Evolutionary conservation across 176 grass and related monocot genomes (phyloP).

Genomic region (Lolium rigidum): DNA sequence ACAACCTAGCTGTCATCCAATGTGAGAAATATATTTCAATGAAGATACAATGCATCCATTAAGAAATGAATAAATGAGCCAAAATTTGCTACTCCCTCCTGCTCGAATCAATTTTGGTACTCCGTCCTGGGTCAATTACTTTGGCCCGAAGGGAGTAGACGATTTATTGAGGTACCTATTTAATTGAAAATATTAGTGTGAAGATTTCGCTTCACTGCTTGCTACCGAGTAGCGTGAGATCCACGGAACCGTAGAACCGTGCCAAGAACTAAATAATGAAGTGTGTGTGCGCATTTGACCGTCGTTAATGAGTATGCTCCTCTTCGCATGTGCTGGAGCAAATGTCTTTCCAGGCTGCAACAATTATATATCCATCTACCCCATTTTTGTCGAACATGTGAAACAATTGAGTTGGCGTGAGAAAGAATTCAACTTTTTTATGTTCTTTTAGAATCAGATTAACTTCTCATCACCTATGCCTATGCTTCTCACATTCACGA

Average conservation of each 20-base stretch:
- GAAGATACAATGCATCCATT: neutral
- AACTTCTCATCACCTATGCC: neutral
- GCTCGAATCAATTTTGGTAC: no score
- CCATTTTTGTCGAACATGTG: neutral
- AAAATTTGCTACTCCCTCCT: neutral
- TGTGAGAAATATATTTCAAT: neutral
- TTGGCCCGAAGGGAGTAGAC: neutral
- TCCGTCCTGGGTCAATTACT: no score
- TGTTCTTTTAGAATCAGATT: neutral
- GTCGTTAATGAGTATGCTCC: neutral
- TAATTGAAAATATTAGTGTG: neutral
- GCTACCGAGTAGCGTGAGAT: no score
- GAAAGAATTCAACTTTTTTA: neutral
- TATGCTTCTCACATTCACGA: neutral
- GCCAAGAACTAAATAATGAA: no score
- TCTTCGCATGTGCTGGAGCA: neutral
- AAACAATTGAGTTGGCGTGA: neutral
- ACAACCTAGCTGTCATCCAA: neutral
- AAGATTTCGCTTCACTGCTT: neutral
- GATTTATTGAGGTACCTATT: neutral
- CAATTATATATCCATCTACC: neutral
- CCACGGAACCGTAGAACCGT: no score
- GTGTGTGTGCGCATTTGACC: no score
- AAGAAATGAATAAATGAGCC: neutral
- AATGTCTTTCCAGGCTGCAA: neutral